These are phyloP conservation scores for Voacanga thouarsii DNA, from an alignment of 257 asterid species.

Conservation along the genomic window DNA sequence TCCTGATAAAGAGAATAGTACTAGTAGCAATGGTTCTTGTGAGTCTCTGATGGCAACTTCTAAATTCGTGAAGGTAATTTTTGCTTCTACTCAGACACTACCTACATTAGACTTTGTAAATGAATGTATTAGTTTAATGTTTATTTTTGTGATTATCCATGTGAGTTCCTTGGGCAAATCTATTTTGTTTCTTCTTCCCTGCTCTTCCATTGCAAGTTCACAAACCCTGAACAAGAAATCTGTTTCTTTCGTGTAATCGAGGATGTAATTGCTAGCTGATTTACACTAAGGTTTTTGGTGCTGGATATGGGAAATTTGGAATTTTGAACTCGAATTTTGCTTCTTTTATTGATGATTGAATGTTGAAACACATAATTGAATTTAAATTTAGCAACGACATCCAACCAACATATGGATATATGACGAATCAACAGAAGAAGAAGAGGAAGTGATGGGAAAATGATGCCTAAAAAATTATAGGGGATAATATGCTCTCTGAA, in stretches of 20 bases:
- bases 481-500: neutral
- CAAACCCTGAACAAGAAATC: neutral
- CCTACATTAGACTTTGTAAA: neutral
- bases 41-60: slow-evolving; percentile 51
- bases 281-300: neutral
- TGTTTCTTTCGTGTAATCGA: neutral
- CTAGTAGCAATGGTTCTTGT: slow-evolving; percentile 35
- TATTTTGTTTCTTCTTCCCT: neutral
- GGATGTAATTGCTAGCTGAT: neutral
- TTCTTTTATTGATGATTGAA: neutral
- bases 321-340: neutral
- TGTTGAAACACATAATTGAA: neutral
- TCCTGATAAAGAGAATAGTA: slow-evolving; percentile 29
- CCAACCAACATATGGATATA: neutral
- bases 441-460: neutral
- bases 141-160: neutral
- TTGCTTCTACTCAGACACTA: neutral
- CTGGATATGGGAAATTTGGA: neutral
- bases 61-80: slow-evolving; percentile 61
- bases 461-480: neutral
- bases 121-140: neutral
- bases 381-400: neutral
- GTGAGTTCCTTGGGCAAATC: neutral
- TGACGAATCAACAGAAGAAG: neutral
- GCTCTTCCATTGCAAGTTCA: neutral